Conservation (phyloP, 2,329 filamentous ascomycete species). For the Monosporascus sp. region DNA sequence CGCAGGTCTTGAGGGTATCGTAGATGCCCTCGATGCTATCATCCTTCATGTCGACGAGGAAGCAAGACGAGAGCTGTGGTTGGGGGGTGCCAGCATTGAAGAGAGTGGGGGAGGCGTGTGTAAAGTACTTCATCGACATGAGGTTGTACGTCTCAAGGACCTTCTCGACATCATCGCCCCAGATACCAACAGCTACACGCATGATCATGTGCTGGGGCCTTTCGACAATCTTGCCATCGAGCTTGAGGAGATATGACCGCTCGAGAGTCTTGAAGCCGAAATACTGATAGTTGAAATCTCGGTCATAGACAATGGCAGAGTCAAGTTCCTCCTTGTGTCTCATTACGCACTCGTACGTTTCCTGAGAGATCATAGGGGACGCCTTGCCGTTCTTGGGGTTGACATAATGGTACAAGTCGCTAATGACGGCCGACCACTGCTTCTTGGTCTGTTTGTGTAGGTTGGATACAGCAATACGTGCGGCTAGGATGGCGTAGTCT, state of each 20-base stretch:
- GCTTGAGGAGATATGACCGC: conserved; percentile 92
- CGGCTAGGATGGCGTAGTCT: conserved; percentile 97
- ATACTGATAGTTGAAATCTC: conserved; percentile 99
- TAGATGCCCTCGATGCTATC: conserved; percentile 99
- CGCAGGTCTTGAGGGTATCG: conserved; percentile 97
- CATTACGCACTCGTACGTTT: conserved; percentile 90
- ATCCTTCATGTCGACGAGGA: conserved; percentile 99
- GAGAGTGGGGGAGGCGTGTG: conserved; percentile 92
- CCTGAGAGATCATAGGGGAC: conserved; percentile 91
- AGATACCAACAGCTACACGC: conserved; percentile 96
- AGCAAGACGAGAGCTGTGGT: conserved; percentile 93
- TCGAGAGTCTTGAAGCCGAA: conserved; percentile 99
- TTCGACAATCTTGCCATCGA: conserved; percentile 94
- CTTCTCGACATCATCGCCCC: conserved; percentile 89
- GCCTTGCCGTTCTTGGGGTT: conserved; percentile 83
- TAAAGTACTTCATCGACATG: conserved; percentile 99
- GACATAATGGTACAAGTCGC: conserved; percentile 90
- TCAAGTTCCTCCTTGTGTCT: conserved; percentile 95
- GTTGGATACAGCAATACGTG: conserved; percentile 97
- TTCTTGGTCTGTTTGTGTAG: conserved; percentile 99
- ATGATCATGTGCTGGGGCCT: conserved; percentile 99
- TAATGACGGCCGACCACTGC: conserved; percentile 94
- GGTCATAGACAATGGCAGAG: conserved; percentile 97
- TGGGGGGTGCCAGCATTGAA: conserved; percentile 97
- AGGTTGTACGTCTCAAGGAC: conserved; percentile 97